A percentile compares a stretch with the other conserved stretches of the same genome.
Conservation (phyloP, 1,284 basidiomycete species). For the Pseudozyma pruni region DNA sequence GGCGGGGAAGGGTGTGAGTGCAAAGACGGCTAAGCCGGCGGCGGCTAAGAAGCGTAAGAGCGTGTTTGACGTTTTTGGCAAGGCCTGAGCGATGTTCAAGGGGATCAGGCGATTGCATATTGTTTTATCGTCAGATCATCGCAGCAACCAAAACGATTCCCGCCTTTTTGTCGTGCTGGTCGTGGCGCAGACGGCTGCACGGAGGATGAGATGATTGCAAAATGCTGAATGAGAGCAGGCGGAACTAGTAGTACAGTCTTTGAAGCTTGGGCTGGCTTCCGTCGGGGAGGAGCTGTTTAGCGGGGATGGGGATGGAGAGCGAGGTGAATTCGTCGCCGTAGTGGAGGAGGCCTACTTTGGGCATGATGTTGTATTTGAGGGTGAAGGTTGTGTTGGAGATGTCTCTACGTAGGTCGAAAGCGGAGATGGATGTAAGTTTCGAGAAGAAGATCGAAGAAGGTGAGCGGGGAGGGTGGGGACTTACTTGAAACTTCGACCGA, state of each 20-base stretch:
- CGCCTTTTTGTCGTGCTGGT: too few species aligned
- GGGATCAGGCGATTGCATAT: too few species aligned
- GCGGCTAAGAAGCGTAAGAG: slow-evolving; percentile 26
- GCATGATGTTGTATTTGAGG: slow-evolving; percentile 90
- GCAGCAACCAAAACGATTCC: too few species aligned
- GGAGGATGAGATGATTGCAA: background rate
- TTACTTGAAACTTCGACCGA: slow-evolving; percentile 81
- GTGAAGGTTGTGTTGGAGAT: slow-evolving; percentile 74
- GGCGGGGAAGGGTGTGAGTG: slow-evolving; percentile 2
- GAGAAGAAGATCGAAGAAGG: background rate
- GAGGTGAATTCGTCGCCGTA: slow-evolving; percentile 38
- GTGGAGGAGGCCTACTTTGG: slow-evolving; percentile 79
- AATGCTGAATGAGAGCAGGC: background rate
- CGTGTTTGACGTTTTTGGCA: slow-evolving; percentile 33
- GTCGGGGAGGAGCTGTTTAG: slow-evolving; percentile 16
- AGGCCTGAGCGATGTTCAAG: background rate
- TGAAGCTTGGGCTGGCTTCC: slow-evolving; percentile 34
- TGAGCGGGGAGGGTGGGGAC: slow-evolving; percentile 65
- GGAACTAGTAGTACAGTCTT: slow-evolving; percentile 41
- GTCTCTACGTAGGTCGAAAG: slow-evolving; percentile 28
- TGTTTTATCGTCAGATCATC: too few species aligned
- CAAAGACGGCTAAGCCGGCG: slow-evolving; percentile 5
- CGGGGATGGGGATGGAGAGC: slow-evolving; percentile 19
- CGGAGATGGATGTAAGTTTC: background rate
- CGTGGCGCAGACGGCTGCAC: too few species aligned